Evolutionary conservation across 352 stramenopile genomes (phyloP).

Genomic region (Elongisporangium anandrum): DNA sequence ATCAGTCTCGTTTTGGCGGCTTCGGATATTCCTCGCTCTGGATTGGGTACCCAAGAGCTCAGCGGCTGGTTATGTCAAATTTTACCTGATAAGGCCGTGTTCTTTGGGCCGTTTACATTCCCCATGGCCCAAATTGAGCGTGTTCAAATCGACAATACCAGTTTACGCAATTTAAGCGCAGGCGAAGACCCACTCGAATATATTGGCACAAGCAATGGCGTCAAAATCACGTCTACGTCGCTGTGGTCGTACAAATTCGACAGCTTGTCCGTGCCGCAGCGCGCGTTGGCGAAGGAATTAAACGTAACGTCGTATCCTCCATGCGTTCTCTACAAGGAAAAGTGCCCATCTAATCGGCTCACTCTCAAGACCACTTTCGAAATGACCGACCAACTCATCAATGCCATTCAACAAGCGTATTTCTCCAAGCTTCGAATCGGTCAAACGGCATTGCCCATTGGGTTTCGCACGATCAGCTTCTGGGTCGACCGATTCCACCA

Average conservation of each 20-base stretch:
- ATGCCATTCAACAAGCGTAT: not conserved
- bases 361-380: conserved; percentile 16
- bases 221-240: not conserved
- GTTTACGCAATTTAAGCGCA: too few species aligned
- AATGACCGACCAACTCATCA: conserved; percentile 29
- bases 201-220: not conserved
- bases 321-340: conserved; percentile 2
- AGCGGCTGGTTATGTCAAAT: conserved; percentile 3
- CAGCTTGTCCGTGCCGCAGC: conserved; percentile 15
- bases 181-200: too few species aligned
- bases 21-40: conserved; percentile 31
- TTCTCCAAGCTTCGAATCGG: not conserved
- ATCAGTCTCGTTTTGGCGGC: conserved; percentile 3
- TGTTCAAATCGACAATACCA: not conserved
- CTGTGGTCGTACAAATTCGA: conserved; percentile 25
- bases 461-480: not conserved
- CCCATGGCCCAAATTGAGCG: conserved; percentile 15
- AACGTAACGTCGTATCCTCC: conserved; percentile 4
- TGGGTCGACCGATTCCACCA: conserved; percentile 41
- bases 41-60: conserved; percentile 16
- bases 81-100: conserved; percentile 2
- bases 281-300: conserved; percentile 10
- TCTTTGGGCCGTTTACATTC: conserved; percentile 32
- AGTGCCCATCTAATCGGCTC: conserved; percentile 8
- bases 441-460: not conserved